phyloP scores from a whole-genome alignment of 1,139 yeast species.

The Nakaseomyces sp. region DNA sequence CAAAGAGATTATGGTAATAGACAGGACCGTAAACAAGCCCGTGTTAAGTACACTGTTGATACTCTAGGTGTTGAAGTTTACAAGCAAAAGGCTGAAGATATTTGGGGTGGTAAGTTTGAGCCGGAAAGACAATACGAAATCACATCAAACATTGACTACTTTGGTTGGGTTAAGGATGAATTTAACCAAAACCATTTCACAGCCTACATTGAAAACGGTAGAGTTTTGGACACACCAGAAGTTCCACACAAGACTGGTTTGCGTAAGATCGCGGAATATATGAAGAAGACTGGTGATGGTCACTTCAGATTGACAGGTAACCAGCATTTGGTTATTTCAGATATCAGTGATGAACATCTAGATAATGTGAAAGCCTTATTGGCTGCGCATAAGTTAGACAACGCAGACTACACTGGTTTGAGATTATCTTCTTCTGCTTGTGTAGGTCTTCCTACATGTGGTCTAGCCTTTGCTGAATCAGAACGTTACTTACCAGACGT shows the following conservation, averaged over 20 bases:
- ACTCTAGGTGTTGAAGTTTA: constrained; percentile 80
- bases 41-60: constrained; percentile 94
- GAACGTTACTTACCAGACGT: constrained; percentile 88
- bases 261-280: constrained; percentile 62
- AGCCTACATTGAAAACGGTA: constrained; percentile 91
- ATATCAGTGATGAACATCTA: constrained; percentile 61
- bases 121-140: constrained; percentile 65
- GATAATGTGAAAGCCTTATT: constrained; percentile 53
- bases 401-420: constrained; percentile 72
- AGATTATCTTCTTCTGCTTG: constrained; percentile 92
- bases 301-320: constrained; percentile 93
- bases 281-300: constrained; percentile 50
- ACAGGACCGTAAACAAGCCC: constrained; percentile 92
- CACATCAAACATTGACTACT: constrained; percentile 80
- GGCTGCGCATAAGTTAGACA: constrained; percentile 72
- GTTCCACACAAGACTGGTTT: constrained; percentile 87
- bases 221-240: constrained; percentile 88
- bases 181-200: constrained; percentile 82
- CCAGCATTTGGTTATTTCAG: constrained; percentile 79
- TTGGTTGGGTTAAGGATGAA: constrained; percentile 94
- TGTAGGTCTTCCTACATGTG: constrained; percentile 98
- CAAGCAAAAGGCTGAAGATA: constrained; percentile 72
- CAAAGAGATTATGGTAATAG: constrained; percentile 96
- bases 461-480: constrained; percentile 97
- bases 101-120: constrained; percentile 67